phyloP scores from a whole-genome alignment of 2,329 filamentous ascomycete species.

The Alternaria gaisen region DNA sequence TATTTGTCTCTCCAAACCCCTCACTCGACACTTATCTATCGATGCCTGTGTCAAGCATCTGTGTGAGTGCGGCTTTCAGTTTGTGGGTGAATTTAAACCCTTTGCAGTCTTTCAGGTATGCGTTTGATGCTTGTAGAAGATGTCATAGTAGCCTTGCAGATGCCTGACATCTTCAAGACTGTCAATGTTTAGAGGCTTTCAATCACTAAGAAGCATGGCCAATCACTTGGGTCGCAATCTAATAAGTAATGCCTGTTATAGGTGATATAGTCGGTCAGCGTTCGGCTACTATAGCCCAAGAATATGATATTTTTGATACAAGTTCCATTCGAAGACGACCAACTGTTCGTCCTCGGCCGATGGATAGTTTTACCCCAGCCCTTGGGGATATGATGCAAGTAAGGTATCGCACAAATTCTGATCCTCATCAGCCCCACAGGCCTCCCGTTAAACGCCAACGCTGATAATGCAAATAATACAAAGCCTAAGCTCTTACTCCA shows the following conservation, averaged over 20 bases:
- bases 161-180: not conserved
- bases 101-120: constrained; percentile 26
- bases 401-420: constrained; percentile 7
- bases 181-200: not conserved
- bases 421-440: not conserved
- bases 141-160: not conserved
- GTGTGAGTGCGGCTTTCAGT: constrained; percentile 31
- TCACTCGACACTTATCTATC: not conserved
- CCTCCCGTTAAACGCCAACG: constrained; percentile 28
- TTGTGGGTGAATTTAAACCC: constrained; percentile 24
- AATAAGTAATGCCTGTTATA: not conserved
- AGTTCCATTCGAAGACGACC: not conserved
- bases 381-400: constrained; percentile 32
- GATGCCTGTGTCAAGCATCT: not conserved
- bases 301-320: constrained; percentile 9
- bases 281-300: not conserved
- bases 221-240: not conserved
- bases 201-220: not conserved
- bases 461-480: constrained; percentile 24
- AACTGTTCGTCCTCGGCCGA: not conserved
- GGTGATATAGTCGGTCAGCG: not conserved
- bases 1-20: too few relatives aligned
- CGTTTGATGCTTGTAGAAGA: constrained; percentile 30
- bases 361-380: constrained; percentile 25
- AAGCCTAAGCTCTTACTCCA: constrained; percentile 4